Conservation (phyloP, 1,139 yeast species). For the Geotrichum macrosporum region DNA sequence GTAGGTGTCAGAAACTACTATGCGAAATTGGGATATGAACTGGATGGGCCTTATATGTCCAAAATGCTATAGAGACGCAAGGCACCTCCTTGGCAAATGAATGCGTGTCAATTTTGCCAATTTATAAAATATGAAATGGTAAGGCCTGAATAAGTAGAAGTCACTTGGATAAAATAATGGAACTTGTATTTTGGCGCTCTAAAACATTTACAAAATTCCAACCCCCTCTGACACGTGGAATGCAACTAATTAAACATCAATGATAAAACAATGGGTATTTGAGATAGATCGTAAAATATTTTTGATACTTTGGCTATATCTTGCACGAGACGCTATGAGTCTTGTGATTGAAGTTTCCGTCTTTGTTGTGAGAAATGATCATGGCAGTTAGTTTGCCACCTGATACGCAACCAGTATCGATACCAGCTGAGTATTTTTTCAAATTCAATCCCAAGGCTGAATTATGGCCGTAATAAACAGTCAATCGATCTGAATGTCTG, state of each 20-base stretch:
- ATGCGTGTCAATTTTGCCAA: background rate
- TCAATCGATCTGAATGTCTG: slow-evolving; percentile 39
- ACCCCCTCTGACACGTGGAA: too few species aligned
- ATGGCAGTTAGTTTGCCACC: slow-evolving; percentile 70
- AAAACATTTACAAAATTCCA: too few species aligned
- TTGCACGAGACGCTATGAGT: slow-evolving; percentile 36
- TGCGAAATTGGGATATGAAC: slow-evolving; percentile 80
- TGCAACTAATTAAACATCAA: too few species aligned
- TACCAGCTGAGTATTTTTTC: slow-evolving; percentile 64
- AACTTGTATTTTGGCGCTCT: too few species aligned
- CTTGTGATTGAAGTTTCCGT: slow-evolving; percentile 34
- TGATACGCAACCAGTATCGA: slow-evolving; percentile 77
- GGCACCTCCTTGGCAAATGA: background rate
- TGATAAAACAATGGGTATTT: too few species aligned
- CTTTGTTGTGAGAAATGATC: slow-evolving; percentile 40
- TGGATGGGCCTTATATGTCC: slow-evolving; percentile 97
- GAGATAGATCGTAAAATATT: background rate
- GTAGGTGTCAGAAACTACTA: slow-evolving; percentile 97
- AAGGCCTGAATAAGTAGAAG: too few species aligned
- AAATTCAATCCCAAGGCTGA: slow-evolving; percentile 71
- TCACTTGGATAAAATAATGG: too few species aligned
- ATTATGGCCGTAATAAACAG: slow-evolving; percentile 88
- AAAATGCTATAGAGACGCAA: slow-evolving; percentile 46
- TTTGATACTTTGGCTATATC: background rate
- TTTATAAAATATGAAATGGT: background rate